These are phyloP conservation scores for Cephaloascus fragrans DNA, from an alignment of 805 yeast species.

Conservation along the genomic window DNA sequence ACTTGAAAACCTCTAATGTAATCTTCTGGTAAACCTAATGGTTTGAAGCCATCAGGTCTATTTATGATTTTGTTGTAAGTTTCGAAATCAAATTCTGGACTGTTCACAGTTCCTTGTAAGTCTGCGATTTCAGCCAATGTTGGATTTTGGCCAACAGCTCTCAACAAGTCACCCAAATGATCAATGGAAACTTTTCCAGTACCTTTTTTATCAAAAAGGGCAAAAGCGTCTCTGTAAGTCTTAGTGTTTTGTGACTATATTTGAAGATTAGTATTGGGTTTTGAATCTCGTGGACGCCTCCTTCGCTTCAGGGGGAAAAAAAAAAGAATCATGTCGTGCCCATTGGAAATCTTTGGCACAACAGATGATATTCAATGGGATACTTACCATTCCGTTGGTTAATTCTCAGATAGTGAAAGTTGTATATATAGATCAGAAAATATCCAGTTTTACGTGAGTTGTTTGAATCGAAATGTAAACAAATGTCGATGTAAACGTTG, in stretches of 20 bases:
- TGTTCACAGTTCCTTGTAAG: constrained; percentile 32
- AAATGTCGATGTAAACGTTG: too few relatives aligned
- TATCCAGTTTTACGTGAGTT: too few relatives aligned
- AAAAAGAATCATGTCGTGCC: too few relatives aligned
- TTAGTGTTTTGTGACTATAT: constrained; percentile 31
- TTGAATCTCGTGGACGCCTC: too few relatives aligned
- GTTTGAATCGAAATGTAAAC: too few relatives aligned
- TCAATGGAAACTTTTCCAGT: constrained; percentile 82
- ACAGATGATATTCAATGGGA: too few relatives aligned
- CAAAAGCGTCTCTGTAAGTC: constrained; percentile 82
- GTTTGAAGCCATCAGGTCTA: constrained; percentile 83
- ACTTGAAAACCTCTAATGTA: constrained; percentile 91
- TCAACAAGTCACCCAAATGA: constrained; percentile 81
- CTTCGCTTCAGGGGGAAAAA: too few relatives aligned
- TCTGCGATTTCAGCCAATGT: constrained; percentile 77
- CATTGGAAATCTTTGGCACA: too few relatives aligned
- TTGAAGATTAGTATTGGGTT: too few relatives aligned
- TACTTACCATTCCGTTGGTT: too few relatives aligned
- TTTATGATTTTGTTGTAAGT: constrained; percentile 68
- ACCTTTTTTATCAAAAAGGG: constrained; percentile 93
- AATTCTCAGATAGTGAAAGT: too few relatives aligned
- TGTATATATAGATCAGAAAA: too few relatives aligned
- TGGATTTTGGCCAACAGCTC: constrained; percentile 98
- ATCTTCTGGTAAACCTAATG: constrained; percentile 80
- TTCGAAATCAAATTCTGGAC: constrained; percentile 58